These are phyloP conservation scores for Linnemannia schmuckeri DNA, from an alignment of 192 early-diverging fungal genomes.

Conservation along the genomic window DNA sequence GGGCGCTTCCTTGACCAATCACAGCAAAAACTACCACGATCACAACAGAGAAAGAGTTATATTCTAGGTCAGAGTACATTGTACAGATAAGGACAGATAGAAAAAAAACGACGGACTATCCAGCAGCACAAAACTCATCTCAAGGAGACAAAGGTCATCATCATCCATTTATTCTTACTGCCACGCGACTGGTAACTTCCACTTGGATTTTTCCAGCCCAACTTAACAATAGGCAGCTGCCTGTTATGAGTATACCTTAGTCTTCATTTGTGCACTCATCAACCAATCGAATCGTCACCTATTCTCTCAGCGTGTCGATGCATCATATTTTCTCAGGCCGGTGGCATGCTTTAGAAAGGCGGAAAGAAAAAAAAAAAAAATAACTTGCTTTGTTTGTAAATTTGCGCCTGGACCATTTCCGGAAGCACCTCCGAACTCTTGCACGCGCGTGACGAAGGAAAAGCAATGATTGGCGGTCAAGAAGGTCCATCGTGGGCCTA, in stretches of 20 bases:
- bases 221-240: too few relatives aligned
- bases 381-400: background rate
- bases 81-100: background rate
- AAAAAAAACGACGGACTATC: too few relatives aligned
- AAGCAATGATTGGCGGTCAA: background rate
- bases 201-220: too few relatives aligned
- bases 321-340: too few relatives aligned
- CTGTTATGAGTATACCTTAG: too few relatives aligned
- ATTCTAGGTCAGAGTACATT: background rate
- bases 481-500: background rate
- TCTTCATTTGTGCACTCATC: too few relatives aligned
- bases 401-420: background rate
- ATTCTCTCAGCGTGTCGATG: too few relatives aligned
- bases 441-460: background rate
- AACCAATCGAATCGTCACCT: too few relatives aligned
- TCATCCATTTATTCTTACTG: too few relatives aligned
- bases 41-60: background rate
- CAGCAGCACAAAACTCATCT: background rate
- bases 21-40: background rate
- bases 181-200: too few relatives aligned
- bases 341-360: background rate
- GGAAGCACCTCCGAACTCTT: background rate
- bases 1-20: background rate
- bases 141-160: background rate
- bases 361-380: background rate